Evolutionary conservation across 768 basidiomycete genomes (phyloP).

Genomic region (Chalciporus pseudorubinellus): DNA sequence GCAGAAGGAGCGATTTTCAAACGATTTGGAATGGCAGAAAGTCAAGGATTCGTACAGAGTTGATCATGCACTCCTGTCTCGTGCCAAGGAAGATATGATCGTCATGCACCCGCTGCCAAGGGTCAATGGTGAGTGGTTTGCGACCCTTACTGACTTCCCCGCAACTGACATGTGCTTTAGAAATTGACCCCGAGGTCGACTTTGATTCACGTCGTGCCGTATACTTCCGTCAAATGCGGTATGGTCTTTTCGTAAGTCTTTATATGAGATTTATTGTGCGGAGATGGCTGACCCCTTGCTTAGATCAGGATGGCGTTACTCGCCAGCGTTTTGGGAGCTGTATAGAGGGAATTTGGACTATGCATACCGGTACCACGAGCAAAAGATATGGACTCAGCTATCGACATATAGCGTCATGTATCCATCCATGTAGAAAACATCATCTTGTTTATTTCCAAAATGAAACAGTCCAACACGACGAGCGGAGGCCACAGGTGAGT

Average conservation of each 20-base stretch:
- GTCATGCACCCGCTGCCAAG: slow-evolving; percentile 99
- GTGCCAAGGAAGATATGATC: slow-evolving; percentile 96
- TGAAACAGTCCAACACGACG: too few species aligned
- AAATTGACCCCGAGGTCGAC: slow-evolving; percentile 98
- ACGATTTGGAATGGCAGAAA: slow-evolving; percentile 77
- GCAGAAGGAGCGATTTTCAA: slow-evolving; percentile 90
- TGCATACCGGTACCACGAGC: neutral
- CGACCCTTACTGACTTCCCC: neutral
- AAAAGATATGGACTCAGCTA: neutral
- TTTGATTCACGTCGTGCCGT: slow-evolving; percentile 92
- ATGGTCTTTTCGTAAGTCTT: slow-evolving; percentile 87
- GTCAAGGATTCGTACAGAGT: slow-evolving; percentile 93
- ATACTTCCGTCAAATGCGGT: slow-evolving; percentile 98
- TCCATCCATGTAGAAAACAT: neutral
- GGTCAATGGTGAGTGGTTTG: slow-evolving; percentile 63
- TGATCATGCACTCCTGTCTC: slow-evolving; percentile 88
- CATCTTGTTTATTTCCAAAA: neutral
- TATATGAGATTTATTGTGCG: neutral
- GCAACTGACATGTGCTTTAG: slow-evolving; percentile 40
- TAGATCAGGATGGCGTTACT: slow-evolving; percentile 83
- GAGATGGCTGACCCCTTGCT: neutral
- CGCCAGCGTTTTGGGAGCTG: slow-evolving; percentile 54
- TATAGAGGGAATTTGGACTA: slow-evolving; percentile 3
- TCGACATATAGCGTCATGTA: neutral
- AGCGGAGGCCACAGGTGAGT: too few species aligned